A percentile compares a stretch with the other conserved stretches of the same genome.
These are phyloP conservation scores for Corylus americana DNA, from an alignment of 306 rosid species.

Conservation along the genomic window DNA sequence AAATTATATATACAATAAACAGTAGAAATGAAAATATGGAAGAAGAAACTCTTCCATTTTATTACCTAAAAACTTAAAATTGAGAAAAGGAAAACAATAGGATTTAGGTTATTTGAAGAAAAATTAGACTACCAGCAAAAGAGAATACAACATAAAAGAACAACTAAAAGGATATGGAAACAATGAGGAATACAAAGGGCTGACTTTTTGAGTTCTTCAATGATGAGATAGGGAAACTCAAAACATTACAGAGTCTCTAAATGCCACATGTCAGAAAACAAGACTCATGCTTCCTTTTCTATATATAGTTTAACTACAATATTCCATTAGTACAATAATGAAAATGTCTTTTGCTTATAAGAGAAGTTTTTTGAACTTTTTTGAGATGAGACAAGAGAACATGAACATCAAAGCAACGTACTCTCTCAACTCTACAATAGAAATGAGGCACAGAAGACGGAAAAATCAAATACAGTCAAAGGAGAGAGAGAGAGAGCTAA, in stretches of 20 bases:
- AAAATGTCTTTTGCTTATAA: not conserved
- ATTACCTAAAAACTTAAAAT: not conserved
- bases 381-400: not conserved
- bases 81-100: not conserved
- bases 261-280: not conserved
- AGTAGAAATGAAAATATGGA: not conserved
- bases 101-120: not conserved
- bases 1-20: not conserved
- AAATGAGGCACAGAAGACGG: not conserved
- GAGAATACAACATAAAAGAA: not conserved
- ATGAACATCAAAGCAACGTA: not conserved
- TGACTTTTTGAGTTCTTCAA: constrained; percentile 3
- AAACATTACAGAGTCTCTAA: not conserved
- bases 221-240: not conserved
- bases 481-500: not conserved
- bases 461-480: not conserved
- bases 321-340: not conserved
- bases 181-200: not conserved
- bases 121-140: not conserved
- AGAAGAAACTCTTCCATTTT: not conserved
- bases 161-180: not conserved
- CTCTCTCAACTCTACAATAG: not conserved
- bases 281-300: not conserved
- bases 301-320: not conserved
- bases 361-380: constrained; percentile 2